Base-by-base conservation (phyloP, 768 basidiomycete genomes). In the Auricularia sp. region DNA sequence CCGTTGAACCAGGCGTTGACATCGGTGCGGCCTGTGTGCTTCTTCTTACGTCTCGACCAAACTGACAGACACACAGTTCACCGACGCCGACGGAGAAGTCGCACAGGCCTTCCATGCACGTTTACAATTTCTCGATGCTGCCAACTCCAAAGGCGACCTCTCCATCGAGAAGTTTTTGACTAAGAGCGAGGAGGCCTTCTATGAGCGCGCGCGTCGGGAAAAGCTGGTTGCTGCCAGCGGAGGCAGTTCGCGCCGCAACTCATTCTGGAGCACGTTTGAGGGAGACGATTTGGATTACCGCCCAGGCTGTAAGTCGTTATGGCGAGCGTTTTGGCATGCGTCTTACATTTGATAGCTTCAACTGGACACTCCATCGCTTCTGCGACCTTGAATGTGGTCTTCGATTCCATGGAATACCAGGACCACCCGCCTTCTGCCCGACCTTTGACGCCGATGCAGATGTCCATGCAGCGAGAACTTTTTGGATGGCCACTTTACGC, bases 101-200 rank as follows among this genome's bases (percentile, higher is more conserved):
- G 90, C 93, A 10, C 83, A 87, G 42, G 87, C 91, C 64, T 97
- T 96, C 74, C 90, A 93, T 8, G 85, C 90, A 70, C 93, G 89
- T 73, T 76, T 97, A 47, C 88, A 92, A 71, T 72, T 72, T 64
- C 81, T 96, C 65, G 87, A 83, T 54, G 80, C 93, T 0, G 90
- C 92, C 64, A 97, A 96, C 73, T 94, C 94, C 4, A 91, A 93
- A 77, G 83, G 85, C 62, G 93, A 96, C 68, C 74, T 97, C 33
- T 96, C 92, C 36, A 97, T 97, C 68, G 94, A 96, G 73, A 89
- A 89, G 73, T 97, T 80, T 80, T 77, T 97, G 68, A 79, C 85
- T 67, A 96, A 95, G 79, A 93, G 90, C 68, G 94, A 97, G 76
- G 92, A 94, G 71, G 86, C 85, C 0, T 97, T 93, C 85, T 96